A percentile compares a stretch with the other conserved stretches of the same genome.
phyloP scores from a whole-genome alignment of 2,329 filamentous ascomycete genomes.

The Stenocarpella maydis region DNA sequence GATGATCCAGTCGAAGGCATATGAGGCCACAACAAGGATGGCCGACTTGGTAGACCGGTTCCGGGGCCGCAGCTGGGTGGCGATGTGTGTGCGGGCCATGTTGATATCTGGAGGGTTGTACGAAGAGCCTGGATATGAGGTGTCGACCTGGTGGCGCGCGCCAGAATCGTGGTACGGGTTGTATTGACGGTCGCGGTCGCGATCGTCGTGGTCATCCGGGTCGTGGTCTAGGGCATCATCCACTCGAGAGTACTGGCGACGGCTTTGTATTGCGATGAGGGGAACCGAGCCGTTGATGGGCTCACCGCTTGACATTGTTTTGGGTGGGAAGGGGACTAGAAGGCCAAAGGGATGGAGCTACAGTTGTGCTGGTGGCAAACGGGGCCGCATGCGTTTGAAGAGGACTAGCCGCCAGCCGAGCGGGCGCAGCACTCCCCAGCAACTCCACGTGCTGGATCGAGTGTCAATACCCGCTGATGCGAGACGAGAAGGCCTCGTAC shows the following conservation, averaged over 20 bases:
- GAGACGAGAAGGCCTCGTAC: conserved; percentile 9
- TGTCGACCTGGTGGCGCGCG: conserved; percentile 15
- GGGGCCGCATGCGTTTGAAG: conserved; percentile 13
- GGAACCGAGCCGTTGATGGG: conserved; percentile 29
- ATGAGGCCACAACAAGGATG: conserved; percentile 65
- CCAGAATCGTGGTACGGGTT: conserved; percentile 10
- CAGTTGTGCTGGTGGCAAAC: not conserved
- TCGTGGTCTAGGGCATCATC: conserved; percentile 22
- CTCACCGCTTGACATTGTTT: conserved; percentile 26
- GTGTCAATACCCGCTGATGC: conserved; percentile 13
- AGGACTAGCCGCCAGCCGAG: conserved; percentile 10
- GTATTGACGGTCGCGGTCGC: conserved; percentile 12
- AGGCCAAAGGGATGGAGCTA: conserved; percentile 5
- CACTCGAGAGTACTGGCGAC: conserved; percentile 25
- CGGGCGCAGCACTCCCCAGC: not conserved
- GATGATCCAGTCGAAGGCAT: conserved; percentile 78
- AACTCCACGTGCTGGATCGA: not conserved
- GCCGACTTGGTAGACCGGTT: conserved; percentile 39
- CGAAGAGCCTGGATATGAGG: conserved; percentile 20
- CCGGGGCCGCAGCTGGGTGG: conserved; percentile 30
- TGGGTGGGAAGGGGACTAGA: not conserved
- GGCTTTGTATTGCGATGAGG: conserved; percentile 30
- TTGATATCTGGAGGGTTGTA: not conserved
- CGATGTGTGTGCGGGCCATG: conserved; percentile 31
- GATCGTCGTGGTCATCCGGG: conserved; percentile 13